Evolutionary conservation across 192 early-diverging fungal species (phyloP), one percentile per base, ranked within the genome.

Genomic region (Allomyces javanicus): DNA sequence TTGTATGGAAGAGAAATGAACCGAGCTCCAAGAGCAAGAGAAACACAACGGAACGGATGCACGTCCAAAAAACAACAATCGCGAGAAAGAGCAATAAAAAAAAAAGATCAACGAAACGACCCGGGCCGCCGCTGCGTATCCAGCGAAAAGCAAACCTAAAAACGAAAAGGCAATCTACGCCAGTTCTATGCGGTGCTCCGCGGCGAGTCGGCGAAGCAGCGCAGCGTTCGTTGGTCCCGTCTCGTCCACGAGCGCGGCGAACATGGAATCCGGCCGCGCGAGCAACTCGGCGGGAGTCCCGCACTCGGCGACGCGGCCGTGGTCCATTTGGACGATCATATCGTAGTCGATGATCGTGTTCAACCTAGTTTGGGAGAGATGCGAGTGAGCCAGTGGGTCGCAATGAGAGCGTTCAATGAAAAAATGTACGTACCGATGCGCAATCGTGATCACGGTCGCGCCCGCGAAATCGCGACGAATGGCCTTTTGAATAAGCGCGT

Each of bases 241-340:
- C 73, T 88, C 83, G 21, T 87, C 77, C 10, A 88, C 76, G 80
- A 88, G 79, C 27, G 69, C 66, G 1, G 71, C 65, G 61, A 88
- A 87, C 17, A 74, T 70, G 25, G 77, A 77, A 14, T 74, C 70
- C 0, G 74, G 71, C 19, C 72, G 64, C 21, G 50, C 44, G 25
- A 87, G 67, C 65, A 87, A 65, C n/a, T 67, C 74, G 19, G 73
- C 70, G 23, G 83, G 85, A 21, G 75, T 70, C 65, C 76, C 84
- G 72, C 78, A 78, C 63, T 78, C 77, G 27, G 68, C 69, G 55
- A 78, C 74, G 44, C 67, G 66, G 11, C 77, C 77, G 62, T 74
- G 68, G 44, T 73, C 74, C 68, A 79, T 67, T 10, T 75, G 73
- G 61, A 79, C 40, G 26, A 79, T 72, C 3, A 66, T 67, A 10